Base-by-base conservation (phyloP, 768 basidiomycete species). In the Gelatoporia subvermispora region DNA sequence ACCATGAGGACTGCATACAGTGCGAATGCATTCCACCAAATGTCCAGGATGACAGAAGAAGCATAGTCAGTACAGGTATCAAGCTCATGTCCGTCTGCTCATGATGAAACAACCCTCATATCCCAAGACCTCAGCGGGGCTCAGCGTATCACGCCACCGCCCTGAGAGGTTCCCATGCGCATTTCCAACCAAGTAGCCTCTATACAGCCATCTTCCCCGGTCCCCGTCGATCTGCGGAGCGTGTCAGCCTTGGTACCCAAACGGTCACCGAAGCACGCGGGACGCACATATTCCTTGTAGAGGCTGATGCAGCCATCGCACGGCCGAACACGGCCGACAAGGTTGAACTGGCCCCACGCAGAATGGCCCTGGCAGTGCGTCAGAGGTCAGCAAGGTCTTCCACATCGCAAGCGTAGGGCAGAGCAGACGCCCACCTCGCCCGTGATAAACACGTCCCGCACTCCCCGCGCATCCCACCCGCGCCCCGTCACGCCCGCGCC, bases 91-190 rank as follows among this genome's bases (percentile, higher is more conserved):
- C 52, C 86, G 75, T 48, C 86, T 70, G 55, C 78, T 79, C 84
- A 88, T 85, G 21, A 78, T 76, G 63, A 88, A 92, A 62, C 84
- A 88, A 3, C 91, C 93, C 69, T 95, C 93, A 60, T 95, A 93
- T 5, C 91, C 91, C 22, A 72, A 67, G 23, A 75, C 68, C 24
- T 77, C 67, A 9, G 74, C 64, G 0, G 82, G 79, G 42, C 81
- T 91, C 39, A 88, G 64, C 3, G 86, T 87, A 59, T 95, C 93
- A 53, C 92, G 73, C 92, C 92, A 95, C 40, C 92, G 74, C 28
- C 93, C 92, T 16, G 87, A 81, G 31, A 92, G 65, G 59, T 83
- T 82, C 9, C 87, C 85, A 51, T 85, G 72, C 16, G 67, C 64
- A 48, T 81, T 77, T 7, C 87, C 88, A 34, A 90, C 76, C 43